Percentiles rank a stretch among this genome's conserved stretches.
Evolutionary conservation across 2,329 filamentous ascomycete species (phyloP).

Genomic region (Colletotrichum lentis): DNA sequence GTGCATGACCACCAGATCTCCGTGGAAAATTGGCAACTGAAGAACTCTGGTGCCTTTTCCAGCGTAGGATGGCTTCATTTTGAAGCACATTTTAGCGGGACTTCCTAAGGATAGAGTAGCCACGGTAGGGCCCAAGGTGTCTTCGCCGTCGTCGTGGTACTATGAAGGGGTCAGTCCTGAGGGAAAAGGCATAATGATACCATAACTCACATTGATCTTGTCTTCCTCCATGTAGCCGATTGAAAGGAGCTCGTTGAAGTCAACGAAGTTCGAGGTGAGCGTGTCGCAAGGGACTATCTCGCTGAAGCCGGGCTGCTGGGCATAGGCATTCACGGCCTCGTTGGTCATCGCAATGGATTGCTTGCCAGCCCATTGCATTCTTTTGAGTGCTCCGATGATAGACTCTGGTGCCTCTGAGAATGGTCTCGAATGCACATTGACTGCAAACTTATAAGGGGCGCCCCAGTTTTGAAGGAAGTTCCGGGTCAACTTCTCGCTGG

Average conservation of each 20-base stretch:
- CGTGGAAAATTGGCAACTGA: conserved; percentile 61
- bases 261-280: conserved; percentile 44
- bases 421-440: conserved; percentile 58
- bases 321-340: conserved; percentile 30
- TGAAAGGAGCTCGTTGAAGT: conserved; percentile 71
- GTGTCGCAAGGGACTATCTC: conserved; percentile 18
- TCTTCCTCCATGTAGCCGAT: conserved; percentile 70
- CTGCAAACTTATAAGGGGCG: conserved; percentile 72
- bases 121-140: conserved; percentile 67
- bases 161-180: conserved; percentile 41
- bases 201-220: conserved; percentile 59
- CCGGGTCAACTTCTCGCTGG: conserved; percentile 56
- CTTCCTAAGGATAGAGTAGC: conserved; percentile 68
- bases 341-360: conserved; percentile 48
- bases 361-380: conserved; percentile 64
- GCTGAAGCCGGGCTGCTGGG: neutral
- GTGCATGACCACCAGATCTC: conserved; percentile 72
- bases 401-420: conserved; percentile 59
- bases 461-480: conserved; percentile 68
- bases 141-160: conserved; percentile 74
- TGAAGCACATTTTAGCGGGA: conserved; percentile 65
- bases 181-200: neutral
- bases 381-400: conserved; percentile 59
- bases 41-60: conserved; percentile 43
- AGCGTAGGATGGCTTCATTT: conserved; percentile 57